These are phyloP conservation scores for Lipomyces mesembrius DNA, from an alignment of 805 yeast species.

Conservation along the genomic window DNA sequence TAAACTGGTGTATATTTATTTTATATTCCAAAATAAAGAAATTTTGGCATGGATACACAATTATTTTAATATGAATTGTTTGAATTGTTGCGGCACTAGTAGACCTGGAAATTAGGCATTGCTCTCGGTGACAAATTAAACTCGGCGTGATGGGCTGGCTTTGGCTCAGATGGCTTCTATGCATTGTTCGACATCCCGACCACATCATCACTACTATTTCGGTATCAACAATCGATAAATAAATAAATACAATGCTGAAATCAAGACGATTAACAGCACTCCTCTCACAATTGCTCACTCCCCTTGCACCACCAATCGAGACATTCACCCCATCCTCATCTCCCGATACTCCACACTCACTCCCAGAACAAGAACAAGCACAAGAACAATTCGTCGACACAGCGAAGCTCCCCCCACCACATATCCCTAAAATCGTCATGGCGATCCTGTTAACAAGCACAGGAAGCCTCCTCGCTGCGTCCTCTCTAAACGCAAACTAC, in stretches of 20 bases:
- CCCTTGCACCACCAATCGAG: constrained; percentile 26
- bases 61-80: too few species aligned
- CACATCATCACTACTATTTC: neutral
- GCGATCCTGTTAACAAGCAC: constrained; percentile 24
- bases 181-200: too few species aligned
- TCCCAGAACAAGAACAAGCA: neutral
- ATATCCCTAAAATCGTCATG: constrained; percentile 33
- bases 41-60: too few species aligned
- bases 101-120: too few species aligned
- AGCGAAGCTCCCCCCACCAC: constrained; percentile 15
- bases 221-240: neutral
- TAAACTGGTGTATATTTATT: too few species aligned
- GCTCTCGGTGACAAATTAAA: too few species aligned
- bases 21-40: too few species aligned
- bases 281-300: constrained; percentile 32
- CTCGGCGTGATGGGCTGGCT: too few species aligned
- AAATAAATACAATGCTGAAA: constrained; percentile 29
- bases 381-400: constrained; percentile 1
- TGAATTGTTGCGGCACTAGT: too few species aligned
- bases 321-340: constrained; percentile 14
- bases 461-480: constrained; percentile 30
- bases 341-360: neutral
- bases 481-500: constrained; percentile 16
- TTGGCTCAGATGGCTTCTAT: too few species aligned
- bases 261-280: constrained; percentile 37